A percentile compares a stretch with the other conserved stretches of the same genome.
Conservation (phyloP, 257 asterid species). For the Jaltomata sinuosa region DNA sequence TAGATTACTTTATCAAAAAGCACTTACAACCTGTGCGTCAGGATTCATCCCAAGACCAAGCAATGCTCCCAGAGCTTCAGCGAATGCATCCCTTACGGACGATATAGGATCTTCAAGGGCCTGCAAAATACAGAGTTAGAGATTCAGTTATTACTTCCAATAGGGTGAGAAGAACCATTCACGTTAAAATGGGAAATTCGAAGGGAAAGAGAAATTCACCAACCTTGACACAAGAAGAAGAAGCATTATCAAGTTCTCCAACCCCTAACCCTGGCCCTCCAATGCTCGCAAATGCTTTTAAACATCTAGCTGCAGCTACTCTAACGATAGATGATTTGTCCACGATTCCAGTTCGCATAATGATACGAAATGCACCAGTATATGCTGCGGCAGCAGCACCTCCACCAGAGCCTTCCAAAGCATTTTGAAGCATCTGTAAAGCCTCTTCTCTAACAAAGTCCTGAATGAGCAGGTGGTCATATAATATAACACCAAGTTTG, state of each 20-base stretch:
- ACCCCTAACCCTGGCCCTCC: constrained; percentile 93
- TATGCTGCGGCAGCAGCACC: constrained; percentile 72
- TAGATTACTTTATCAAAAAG: background rate
- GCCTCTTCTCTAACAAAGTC: constrained; percentile 97
- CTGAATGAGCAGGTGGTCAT: constrained; percentile 37
- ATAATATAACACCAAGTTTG: background rate
- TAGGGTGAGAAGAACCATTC: background rate
- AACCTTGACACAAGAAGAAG: constrained; percentile 87
- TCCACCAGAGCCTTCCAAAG: constrained; percentile 93
- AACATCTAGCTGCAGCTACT: constrained; percentile 96
- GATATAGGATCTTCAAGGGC: constrained; percentile 83
- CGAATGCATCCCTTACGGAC: constrained; percentile 90
- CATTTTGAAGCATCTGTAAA: constrained; percentile 91
- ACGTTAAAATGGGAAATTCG: background rate
- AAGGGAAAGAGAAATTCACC: background rate
- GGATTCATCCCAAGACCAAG: constrained; percentile 96
- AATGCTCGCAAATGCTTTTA: constrained; percentile 81
- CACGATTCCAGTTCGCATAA: constrained; percentile 64
- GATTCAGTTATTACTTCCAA: background rate
- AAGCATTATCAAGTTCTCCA: constrained; percentile 81
- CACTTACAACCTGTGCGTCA: constrained; percentile 56
- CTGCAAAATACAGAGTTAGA: constrained; percentile 25
- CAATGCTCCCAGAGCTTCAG: constrained; percentile 91
- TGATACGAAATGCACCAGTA: constrained; percentile 79
- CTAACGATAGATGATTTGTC: constrained; percentile 83